Evolutionary conservation across 129 eudicot genomes (phyloP).

Genomic region (Helianthus tuberosus): DNA sequence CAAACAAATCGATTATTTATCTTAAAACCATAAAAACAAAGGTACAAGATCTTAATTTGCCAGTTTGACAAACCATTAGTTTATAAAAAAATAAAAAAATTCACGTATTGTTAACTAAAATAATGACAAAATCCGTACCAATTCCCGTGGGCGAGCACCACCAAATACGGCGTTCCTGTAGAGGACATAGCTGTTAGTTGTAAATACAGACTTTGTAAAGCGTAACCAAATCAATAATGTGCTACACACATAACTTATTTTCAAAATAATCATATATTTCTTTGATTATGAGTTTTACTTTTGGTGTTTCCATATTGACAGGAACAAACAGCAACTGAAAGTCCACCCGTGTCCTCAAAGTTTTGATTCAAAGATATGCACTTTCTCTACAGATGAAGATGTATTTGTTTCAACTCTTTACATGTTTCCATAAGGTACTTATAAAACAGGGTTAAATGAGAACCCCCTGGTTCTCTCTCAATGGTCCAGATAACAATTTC

Average conservation of each 20-base stretch:
- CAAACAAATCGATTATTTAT: background rate
- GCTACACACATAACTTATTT: background rate
- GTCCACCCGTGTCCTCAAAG: too few relatives aligned
- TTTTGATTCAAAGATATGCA: too few relatives aligned
- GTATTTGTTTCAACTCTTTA: too few relatives aligned
- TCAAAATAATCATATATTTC: background rate
- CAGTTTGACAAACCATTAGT: conserved; percentile 7
- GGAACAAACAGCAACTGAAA: too few relatives aligned
- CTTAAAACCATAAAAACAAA: conserved; percentile 1
- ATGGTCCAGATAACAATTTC: too few relatives aligned
- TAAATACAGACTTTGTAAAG: background rate
- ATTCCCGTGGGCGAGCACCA: conserved; percentile 94
- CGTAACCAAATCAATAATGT: too few relatives aligned
- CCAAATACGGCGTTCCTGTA: conserved; percentile 78
- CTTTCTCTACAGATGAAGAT: too few relatives aligned
- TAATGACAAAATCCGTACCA: conserved; percentile 50
- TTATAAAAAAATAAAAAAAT: background rate
- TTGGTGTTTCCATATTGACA: too few relatives aligned
- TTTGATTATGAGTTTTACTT: too few relatives aligned
- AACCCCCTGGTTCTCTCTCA: too few relatives aligned
- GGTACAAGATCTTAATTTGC: background rate
- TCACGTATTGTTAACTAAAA: background rate
- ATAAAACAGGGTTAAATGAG: too few relatives aligned
- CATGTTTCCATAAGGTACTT: too few relatives aligned
- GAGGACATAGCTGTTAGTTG: background rate